Conservation (phyloP, 768 basidiomycete genomes). For the Kwoniella heveanensis region DNA sequence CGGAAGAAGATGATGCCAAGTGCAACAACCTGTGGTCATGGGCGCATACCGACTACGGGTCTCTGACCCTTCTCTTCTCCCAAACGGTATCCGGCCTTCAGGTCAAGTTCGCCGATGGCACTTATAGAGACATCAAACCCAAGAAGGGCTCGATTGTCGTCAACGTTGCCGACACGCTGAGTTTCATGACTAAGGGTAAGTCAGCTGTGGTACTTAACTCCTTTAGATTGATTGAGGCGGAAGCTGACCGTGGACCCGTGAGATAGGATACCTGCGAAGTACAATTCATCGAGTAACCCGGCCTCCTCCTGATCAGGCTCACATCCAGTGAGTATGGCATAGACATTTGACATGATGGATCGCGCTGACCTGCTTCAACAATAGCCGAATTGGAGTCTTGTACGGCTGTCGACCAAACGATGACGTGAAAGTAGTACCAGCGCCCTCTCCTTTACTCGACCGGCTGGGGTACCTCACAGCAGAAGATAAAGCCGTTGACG, state of each 20-base stretch:
- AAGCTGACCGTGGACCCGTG: too few relatives aligned
- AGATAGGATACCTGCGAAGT: conserved; percentile 30
- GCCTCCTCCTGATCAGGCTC: conserved; percentile 37
- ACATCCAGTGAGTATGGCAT: conserved; percentile 25
- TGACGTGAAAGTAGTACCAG: conserved; percentile 28
- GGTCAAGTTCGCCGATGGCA: conserved; percentile 55
- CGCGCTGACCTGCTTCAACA: neutral
- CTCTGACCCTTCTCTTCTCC: conserved; percentile 58
- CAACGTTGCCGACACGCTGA: conserved; percentile 51
- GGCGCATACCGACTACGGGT: conserved; percentile 49
- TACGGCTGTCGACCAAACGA: conserved; percentile 41
- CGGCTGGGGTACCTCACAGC: conserved; percentile 25
- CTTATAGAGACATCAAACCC: conserved; percentile 57
- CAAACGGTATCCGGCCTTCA: conserved; percentile 57
- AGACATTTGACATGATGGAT: neutral
- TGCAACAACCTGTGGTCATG: conserved; percentile 40
- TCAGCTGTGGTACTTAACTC: neutral
- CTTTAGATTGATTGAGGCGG: neutral
- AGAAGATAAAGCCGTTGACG: conserved; percentile 17
- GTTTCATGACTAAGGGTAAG: conserved; percentile 50
- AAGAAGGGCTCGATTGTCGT: conserved; percentile 55
- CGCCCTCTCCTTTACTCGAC: conserved; percentile 30
- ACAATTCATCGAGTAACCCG: conserved; percentile 34
- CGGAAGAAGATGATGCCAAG: conserved; percentile 41
- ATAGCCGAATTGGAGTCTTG: conserved; percentile 32